Evolutionary conservation across 2,329 filamentous ascomycete species (phyloP).

Genomic region (Alternaria ventricosa): DNA sequence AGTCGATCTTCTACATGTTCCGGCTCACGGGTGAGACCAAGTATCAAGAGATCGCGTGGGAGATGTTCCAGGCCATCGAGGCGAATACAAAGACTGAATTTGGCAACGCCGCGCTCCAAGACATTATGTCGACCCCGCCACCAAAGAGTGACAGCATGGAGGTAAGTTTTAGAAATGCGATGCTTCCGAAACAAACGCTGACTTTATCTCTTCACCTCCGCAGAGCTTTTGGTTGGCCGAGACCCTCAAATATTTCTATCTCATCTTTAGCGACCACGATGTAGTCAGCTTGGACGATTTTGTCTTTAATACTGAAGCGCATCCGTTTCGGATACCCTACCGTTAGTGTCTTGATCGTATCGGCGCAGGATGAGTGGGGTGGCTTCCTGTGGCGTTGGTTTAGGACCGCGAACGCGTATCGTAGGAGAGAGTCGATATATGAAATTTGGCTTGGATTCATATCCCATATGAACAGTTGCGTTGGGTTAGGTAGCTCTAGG

Average conservation of each 20-base stretch:
- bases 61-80: slow-evolving; percentile 55
- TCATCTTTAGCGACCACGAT: slow-evolving; percentile 53
- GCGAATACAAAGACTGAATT: slow-evolving; percentile 51
- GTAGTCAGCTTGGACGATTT: slow-evolving; percentile 53
- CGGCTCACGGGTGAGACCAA: slow-evolving; percentile 62
- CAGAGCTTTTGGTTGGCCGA: slow-evolving; percentile 57
- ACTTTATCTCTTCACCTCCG: background rate
- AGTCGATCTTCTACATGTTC: slow-evolving; percentile 66
- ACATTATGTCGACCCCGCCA: slow-evolving; percentile 51
- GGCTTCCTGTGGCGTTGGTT: background rate
- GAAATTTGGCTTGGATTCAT: background rate
- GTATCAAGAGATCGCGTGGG: slow-evolving; percentile 55
- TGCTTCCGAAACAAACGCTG: background rate
- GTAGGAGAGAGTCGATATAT: background rate
- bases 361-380: background rate
- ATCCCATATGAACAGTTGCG: background rate
- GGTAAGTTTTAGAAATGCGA: background rate
- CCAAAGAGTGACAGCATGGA: slow-evolving; percentile 53
- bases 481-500: background rate
- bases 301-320: slow-evolving; percentile 57
- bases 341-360: background rate
- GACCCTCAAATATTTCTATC: slow-evolving; percentile 58
- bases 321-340: slow-evolving; percentile 49
- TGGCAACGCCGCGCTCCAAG: slow-evolving; percentile 53
- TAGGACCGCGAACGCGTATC: background rate